phyloP scores from a whole-genome alignment of 208 protist species.

The Leishmania tarentolae region DNA sequence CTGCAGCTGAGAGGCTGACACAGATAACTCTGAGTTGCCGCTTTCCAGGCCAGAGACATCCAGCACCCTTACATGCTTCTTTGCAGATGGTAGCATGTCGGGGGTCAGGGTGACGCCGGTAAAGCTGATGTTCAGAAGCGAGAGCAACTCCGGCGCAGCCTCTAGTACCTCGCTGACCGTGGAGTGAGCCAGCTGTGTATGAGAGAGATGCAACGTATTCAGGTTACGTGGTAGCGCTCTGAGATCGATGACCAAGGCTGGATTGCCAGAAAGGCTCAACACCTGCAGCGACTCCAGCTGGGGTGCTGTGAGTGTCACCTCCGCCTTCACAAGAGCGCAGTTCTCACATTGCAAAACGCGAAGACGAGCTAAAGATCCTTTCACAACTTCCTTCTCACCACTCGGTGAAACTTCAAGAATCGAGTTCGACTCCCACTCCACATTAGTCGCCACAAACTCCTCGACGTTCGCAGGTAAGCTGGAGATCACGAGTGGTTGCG shows the following conservation, averaged over 20 bases:
- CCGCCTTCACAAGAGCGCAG: slow-evolving; percentile 6
- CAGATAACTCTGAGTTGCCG: not conserved
- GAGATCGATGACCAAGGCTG: not conserved
- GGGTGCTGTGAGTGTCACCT: not conserved
- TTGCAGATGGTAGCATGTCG: slow-evolving; percentile 3
- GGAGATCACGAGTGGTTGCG: slow-evolving; percentile 11
- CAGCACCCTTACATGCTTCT: not conserved
- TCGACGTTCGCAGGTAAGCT: slow-evolving; percentile 8
- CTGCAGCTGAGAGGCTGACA: not conserved
- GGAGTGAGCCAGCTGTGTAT: not conserved
- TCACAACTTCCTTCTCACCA: not conserved
- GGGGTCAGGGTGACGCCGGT: not conserved
- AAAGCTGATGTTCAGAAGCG: slow-evolving; percentile 6
- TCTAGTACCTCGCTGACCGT: not conserved
- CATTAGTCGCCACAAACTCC: slow-evolving; percentile 13
- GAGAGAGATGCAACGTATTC: not conserved
- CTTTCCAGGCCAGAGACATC: slow-evolving; percentile 21
- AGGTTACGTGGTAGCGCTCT: not conserved
- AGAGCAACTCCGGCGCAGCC: not conserved
- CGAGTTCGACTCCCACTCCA: not conserved
- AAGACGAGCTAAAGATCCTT: not conserved
- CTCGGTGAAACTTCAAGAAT: not conserved
- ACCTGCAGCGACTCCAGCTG: not conserved
- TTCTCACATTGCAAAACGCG: slow-evolving; percentile 6
- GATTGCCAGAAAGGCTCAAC: slow-evolving; percentile 9